A percentile compares a stretch with the other conserved stretches of the same genome.
phyloP scores from a whole-genome alignment of 306 rosid species.

The Phaseolus lunatus region DNA sequence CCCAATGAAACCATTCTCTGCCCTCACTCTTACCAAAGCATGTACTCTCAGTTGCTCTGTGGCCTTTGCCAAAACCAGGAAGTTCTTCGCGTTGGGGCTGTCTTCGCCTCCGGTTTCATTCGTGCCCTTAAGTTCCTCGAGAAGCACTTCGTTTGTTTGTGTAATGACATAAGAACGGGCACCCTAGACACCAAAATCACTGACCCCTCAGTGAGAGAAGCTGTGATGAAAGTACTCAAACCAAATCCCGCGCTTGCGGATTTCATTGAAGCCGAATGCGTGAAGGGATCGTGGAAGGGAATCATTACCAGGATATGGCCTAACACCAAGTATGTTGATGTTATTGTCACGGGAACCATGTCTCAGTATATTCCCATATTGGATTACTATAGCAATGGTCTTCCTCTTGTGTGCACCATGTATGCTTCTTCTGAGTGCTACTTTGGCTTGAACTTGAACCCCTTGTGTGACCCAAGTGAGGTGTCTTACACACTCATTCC shows the following conservation, averaged over 20 bases:
- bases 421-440: constrained; percentile 24
- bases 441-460: constrained; percentile 10
- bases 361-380: constrained; percentile 26
- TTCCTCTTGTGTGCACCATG: constrained; percentile 16
- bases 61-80: constrained; percentile 1
- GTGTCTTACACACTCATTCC: constrained; percentile 21
- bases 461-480: constrained; percentile 23
- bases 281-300: constrained; percentile 8
- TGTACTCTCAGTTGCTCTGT: constrained; percentile 24
- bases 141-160: not conserved
- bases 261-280: constrained; percentile 1
- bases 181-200: not conserved
- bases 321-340: constrained; percentile 19
- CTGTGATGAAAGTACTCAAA: not conserved
- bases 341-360: constrained; percentile 24
- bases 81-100: constrained; percentile 12
- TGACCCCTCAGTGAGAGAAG: constrained; percentile 4
- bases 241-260: constrained; percentile 24
- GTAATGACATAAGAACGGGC: constrained; percentile 13
- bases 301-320: constrained; percentile 15
- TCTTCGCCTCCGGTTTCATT: constrained; percentile 20
- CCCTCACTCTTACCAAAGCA: constrained; percentile 21
- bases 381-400: constrained; percentile 25
- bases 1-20: constrained; percentile 28
- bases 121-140: constrained; percentile 32